A percentile compares a stretch with the other conserved stretches of the same genome.
phyloP scores from a whole-genome alignment of 2,329 filamentous ascomycete species.

The Fusarium fujikuroi region DNA sequence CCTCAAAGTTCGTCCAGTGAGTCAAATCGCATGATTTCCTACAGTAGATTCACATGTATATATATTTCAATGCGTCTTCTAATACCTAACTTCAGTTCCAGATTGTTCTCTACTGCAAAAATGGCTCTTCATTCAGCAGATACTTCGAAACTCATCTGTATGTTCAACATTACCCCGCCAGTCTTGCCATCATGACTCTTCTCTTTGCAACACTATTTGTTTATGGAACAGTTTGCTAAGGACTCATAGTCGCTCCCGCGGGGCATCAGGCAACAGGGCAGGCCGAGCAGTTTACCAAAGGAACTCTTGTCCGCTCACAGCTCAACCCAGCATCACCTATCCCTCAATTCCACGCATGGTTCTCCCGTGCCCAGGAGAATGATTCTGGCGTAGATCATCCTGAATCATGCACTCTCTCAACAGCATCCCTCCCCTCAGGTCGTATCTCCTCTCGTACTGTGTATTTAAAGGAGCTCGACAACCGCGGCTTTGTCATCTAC shows the following conservation, averaged over 20 bases:
- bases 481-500: conserved; percentile 87
- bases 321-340: conserved; percentile 74
- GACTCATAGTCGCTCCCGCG: conserved; percentile 68
- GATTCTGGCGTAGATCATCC: conserved; percentile 73
- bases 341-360: conserved; percentile 91
- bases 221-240: background rate
- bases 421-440: conserved; percentile 83
- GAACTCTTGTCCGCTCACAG: conserved; percentile 68
- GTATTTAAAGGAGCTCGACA: conserved; percentile 95
- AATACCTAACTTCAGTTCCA: conserved; percentile 19
- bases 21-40: conserved; percentile 28
- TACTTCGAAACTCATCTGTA: conserved; percentile 61
- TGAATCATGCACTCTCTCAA: conserved; percentile 89
- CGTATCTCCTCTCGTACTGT: conserved; percentile 87
- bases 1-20: conserved; percentile 14
- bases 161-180: conserved; percentile 31
- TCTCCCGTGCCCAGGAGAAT: conserved; percentile 72
- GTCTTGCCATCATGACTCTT: conserved; percentile 11
- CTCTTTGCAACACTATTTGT: background rate
- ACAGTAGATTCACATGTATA: background rate
- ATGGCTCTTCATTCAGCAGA: conserved; percentile 59
- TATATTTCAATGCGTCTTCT: conserved; percentile 40
- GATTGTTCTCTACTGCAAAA: conserved; percentile 43
- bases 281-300: conserved; percentile 79
- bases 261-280: conserved; percentile 67